Conservation (phyloP, 768 basidiomycete species). For the Pulveroboletus sp. region DNA sequence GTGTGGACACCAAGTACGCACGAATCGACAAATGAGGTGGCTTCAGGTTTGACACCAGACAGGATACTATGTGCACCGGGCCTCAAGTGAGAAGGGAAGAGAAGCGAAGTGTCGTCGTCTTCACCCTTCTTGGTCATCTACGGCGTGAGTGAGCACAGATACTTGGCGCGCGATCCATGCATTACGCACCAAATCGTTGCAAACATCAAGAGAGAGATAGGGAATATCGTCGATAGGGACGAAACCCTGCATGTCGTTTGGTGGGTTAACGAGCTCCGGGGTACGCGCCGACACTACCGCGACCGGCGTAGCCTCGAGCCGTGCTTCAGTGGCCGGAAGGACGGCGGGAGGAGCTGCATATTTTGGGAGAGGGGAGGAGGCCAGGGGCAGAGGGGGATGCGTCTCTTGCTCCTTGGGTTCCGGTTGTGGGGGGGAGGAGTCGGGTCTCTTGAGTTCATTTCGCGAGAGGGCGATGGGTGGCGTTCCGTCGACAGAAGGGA, state of each 20-base stretch:
- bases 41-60: conserved; percentile 30
- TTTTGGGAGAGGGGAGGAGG: neutral
- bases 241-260: conserved; percentile 18
- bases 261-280: conserved; percentile 18
- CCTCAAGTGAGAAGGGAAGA: conserved; percentile 19
- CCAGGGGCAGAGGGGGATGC: neutral
- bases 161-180: neutral
- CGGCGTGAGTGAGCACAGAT: conserved; percentile 7
- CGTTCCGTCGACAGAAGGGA: neutral
- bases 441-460: conserved; percentile 10
- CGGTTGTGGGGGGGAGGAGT: conserved; percentile 2
- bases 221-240: conserved; percentile 36
- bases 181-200: conserved; percentile 17
- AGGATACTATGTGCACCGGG: conserved; percentile 22
- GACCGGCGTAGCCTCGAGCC: neutral
- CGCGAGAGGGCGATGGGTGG: neutral
- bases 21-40: conserved; percentile 24
- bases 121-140: conserved; percentile 6
- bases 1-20: conserved; percentile 22
- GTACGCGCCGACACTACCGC: conserved; percentile 5
- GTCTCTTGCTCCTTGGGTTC: conserved; percentile 7
- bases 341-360: neutral
- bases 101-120: neutral
- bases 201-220: conserved; percentile 27
- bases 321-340: neutral